Percentiles rank a stretch among this genome's conserved stretches.
Evolutionary conservation across 225 moss, liverwort and hornwort species (phyloP).

Genomic region (Polytrichum formosum): DNA sequence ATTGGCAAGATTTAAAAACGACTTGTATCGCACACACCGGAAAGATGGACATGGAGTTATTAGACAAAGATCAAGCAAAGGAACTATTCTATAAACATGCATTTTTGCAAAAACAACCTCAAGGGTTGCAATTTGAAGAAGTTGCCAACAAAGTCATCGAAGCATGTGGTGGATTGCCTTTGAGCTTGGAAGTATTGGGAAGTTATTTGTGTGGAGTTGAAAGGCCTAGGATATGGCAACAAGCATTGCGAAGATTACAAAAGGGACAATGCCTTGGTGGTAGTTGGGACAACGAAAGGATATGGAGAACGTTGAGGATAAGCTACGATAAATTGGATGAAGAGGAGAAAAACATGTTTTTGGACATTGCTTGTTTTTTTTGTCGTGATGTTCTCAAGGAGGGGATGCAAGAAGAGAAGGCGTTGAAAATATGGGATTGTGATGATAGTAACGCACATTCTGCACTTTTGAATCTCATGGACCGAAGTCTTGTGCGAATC

Average conservation of each 20-base stretch:
- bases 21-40: too few species aligned
- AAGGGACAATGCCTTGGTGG: not conserved
- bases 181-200: constrained; percentile 7
- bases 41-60: too few species aligned
- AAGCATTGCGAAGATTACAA: not conserved
- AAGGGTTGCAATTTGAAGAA: not conserved
- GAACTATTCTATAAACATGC: too few species aligned
- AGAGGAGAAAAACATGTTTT: constrained; percentile 1
- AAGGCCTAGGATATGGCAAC: not conserved
- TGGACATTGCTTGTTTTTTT: constrained; percentile 7
- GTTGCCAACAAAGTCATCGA: not conserved
- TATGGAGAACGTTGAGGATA: not conserved
- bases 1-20: too few species aligned
- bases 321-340: not conserved
- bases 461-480: not conserved
- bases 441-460: not conserved
- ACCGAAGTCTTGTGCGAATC: not conserved
- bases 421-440: not conserved
- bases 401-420: not conserved
- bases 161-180: constrained; percentile 5
- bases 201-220: not conserved
- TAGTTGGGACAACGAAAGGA: not conserved
- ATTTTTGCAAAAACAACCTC: too few species aligned
- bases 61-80: too few species aligned
- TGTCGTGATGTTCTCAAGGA: not conserved